These are phyloP conservation scores for Allomyces javanicus DNA, from an alignment of 192 early-diverging fungal species.

Conservation along the genomic window DNA sequence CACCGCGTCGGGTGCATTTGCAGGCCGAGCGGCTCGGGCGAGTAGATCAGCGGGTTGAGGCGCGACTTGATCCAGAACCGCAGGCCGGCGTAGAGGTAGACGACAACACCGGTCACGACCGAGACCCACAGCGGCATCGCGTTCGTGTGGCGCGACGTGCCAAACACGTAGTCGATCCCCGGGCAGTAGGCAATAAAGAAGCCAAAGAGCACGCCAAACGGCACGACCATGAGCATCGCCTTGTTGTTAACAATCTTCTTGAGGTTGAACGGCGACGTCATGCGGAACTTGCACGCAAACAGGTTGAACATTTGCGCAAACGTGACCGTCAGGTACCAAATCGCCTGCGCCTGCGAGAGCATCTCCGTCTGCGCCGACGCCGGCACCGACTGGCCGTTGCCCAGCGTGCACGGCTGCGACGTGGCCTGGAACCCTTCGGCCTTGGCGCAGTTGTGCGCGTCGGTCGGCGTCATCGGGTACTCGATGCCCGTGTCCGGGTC, in stretches of 20 bases:
- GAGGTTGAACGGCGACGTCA: conserved; percentile 63
- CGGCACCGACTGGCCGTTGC: conserved; percentile 13
- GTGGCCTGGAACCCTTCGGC: conserved; percentile 3
- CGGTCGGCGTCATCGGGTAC: conserved; percentile 16
- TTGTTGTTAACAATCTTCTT: conserved; percentile 50
- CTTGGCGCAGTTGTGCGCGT: conserved; percentile 20
- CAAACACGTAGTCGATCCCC: not conserved
- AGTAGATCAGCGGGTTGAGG: not conserved
- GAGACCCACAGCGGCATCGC: not conserved
- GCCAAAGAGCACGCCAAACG: not conserved
- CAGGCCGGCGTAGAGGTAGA: not conserved
- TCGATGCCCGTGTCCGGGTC: conserved; percentile 12
- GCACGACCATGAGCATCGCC: conserved; percentile 24
- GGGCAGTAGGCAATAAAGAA: not conserved
- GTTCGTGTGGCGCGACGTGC: not conserved
- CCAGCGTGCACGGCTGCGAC: conserved; percentile 12
- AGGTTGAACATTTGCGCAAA: conserved; percentile 86
- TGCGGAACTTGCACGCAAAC: conserved; percentile 74
- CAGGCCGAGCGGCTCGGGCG: not conserved
- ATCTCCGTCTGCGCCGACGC: conserved; percentile 41
- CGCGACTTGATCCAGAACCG: not conserved
- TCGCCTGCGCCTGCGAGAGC: conserved; percentile 57
- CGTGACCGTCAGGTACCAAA: conserved; percentile 54
- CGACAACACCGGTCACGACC: not conserved
- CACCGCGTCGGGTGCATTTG: not conserved